Conservation (phyloP, 1,284 basidiomycete species). For the Anthracocystis setariae region DNA sequence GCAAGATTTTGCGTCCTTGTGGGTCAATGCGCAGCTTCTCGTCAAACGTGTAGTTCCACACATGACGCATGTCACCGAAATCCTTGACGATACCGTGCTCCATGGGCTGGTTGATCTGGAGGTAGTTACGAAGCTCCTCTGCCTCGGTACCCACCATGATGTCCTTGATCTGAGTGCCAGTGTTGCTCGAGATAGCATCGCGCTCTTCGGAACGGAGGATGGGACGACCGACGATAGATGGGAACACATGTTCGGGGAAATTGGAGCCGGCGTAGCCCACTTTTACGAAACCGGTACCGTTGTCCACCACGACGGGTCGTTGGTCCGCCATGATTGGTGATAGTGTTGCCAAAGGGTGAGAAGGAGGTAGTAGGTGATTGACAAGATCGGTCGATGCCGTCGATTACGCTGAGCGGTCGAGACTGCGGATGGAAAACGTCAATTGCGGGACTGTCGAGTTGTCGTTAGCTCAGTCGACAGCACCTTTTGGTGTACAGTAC, state of each 20-base stretch:
- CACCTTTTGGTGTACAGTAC: too few species aligned
- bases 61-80: constrained; percentile 97
- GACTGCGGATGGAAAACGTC: not conserved
- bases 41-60: constrained; percentile 98
- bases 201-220: constrained; percentile 98
- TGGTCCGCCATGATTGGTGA: constrained; percentile 61
- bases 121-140: constrained; percentile 89
- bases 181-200: constrained; percentile 72
- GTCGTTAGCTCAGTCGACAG: too few species aligned
- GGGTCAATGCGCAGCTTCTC: constrained; percentile 93
- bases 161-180: constrained; percentile 74
- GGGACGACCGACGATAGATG: constrained; percentile 93
- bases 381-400: not conserved
- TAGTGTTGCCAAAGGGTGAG: not conserved
- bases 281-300: constrained; percentile 94
- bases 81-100: constrained; percentile 98
- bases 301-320: constrained; percentile 90
- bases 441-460: too few species aligned
- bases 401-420: not conserved
- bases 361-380: not conserved
- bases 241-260: constrained; percentile 98
- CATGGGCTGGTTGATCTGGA: constrained; percentile 97
- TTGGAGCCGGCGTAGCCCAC: constrained; percentile 88
- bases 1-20: constrained; percentile 85
- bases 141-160: constrained; percentile 98